Percentiles rank a stretch among this genome's conserved stretches.
Evolutionary conservation across 768 basidiomycete species (phyloP).

Genomic region (Amanita thiersii): DNA sequence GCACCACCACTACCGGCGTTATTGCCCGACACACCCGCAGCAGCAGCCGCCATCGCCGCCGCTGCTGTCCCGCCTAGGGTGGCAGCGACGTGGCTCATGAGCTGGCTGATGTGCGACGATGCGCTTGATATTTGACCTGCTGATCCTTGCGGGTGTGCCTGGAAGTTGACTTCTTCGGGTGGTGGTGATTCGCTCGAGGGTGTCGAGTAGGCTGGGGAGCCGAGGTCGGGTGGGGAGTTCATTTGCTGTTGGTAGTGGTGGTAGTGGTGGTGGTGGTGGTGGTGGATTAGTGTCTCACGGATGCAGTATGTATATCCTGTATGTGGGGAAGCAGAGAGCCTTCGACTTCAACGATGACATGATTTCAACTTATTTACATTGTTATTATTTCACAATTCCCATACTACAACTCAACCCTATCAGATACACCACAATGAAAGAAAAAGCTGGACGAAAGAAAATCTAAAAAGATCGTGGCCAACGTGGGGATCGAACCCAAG

Average conservation of each 20-base stretch:
- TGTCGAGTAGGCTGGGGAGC: slow-evolving; percentile 30
- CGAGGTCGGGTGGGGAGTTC: slow-evolving; percentile 35
- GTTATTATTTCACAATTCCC: no score
- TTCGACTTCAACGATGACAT: no score
- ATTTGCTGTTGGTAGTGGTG: slow-evolving; percentile 14
- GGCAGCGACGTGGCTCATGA: slow-evolving; percentile 26
- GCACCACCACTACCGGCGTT: neutral
- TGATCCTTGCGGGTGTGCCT: slow-evolving; percentile 11
- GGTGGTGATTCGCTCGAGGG: slow-evolving; percentile 35
- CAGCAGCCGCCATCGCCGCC: slow-evolving; percentile 14
- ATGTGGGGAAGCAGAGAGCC: no score
- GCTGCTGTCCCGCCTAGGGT: slow-evolving; percentile 15
- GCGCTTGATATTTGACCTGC: slow-evolving; percentile 6
- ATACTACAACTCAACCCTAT: no score
- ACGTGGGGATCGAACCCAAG: slow-evolving; percentile 58
- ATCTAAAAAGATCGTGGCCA: slow-evolving; percentile 1
- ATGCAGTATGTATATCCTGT: no score
- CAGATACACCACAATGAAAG: no score
- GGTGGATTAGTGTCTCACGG: no score
- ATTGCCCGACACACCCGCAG: neutral
- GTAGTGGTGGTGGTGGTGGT: no score
- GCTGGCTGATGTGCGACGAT: slow-evolving; percentile 19
- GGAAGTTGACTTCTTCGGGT: slow-evolving; percentile 27
- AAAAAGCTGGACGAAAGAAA: neutral
- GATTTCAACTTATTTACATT: no score